A percentile compares a stretch with the other conserved stretches of the same genome.
These are phyloP conservation scores for Nakaseomyces delphensis DNA, from an alignment of 1,139 yeast genomes.

Conservation along the genomic window DNA sequence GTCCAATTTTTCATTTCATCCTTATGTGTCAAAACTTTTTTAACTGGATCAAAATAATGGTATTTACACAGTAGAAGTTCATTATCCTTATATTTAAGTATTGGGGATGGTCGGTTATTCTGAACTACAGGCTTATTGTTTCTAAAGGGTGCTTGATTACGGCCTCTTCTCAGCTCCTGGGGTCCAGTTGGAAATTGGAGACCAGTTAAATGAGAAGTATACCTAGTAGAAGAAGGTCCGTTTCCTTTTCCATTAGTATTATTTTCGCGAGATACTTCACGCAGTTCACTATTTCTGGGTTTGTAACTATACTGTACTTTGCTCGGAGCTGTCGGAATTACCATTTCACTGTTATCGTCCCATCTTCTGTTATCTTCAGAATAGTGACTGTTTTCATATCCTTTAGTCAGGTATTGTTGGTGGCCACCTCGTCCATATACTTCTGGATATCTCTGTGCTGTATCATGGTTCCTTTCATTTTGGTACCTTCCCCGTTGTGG, in stretches of 20 bases:
- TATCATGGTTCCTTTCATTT: neutral
- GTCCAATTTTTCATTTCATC: slow-evolving; percentile 24
- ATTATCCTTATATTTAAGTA: slow-evolving; percentile 16
- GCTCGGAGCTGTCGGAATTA: slow-evolving; percentile 5
- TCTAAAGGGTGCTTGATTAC: neutral
- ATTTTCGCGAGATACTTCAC: neutral
- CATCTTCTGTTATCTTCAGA: neutral
- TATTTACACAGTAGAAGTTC: slow-evolving; percentile 21
- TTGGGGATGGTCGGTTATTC: slow-evolving; percentile 23
- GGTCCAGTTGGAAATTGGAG: slow-evolving; percentile 2
- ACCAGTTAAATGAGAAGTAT: neutral
- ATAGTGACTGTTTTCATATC: neutral
- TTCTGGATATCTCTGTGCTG: neutral
- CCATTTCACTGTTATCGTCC: neutral
- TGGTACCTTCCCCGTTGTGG: neutral
- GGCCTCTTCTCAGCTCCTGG: neutral
- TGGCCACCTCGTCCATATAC: neutral
- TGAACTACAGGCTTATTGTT: neutral
- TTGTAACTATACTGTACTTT: slow-evolving; percentile 4
- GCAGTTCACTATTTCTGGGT: slow-evolving; percentile 3
- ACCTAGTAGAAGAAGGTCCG: neutral
- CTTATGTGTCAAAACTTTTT: slow-evolving; percentile 17
- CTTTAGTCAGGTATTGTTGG: neutral
- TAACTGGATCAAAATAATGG: slow-evolving; percentile 27
- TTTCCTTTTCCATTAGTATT: neutral